Evolutionary conservation across 1,284 basidiomycete species (phyloP), one percentile per base, ranked within the genome.

Genomic region (Puccinia hordei): DNA sequence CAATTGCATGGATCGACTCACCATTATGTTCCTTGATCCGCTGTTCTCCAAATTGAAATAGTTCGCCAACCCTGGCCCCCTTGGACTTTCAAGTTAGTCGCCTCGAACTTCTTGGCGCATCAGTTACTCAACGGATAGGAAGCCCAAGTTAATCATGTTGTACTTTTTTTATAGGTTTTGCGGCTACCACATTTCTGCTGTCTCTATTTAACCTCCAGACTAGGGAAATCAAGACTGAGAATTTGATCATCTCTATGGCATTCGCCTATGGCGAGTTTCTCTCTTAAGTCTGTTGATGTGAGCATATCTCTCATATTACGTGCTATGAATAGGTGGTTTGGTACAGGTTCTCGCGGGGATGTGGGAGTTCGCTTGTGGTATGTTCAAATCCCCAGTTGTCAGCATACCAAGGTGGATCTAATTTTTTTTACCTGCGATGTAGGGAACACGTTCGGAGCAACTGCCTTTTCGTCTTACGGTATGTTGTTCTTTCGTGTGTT

Each of bases 241-340:
- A 95, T 84, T 90, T 92, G 76, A 90, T 95, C 82, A 88, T 95
- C 80, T 93, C 92, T 82, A 92, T 95, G 90, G 92, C 92, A 9
- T 85, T 92, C 82, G 92, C 89, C 85, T 90, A 89, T 79, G 77
- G 77, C 72, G 15, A 49, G 66, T 63, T 72, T 22, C 0, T 0
- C 27, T 78, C 44, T 49, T 24, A 30, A 24, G 63, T n/a, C 41
- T 35, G 41, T n/a, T 27, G 10, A 30, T 61, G 2, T 74, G 13
- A 53, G 51, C 46, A 19, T 33, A 24, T 51, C 10, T 55, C 17
- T 73, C 30, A 41, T 73, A 13, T 41, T 30, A 55, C 35, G 44
- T 24, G 17, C 72, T 12, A 84, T 22, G 10, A 38, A 27, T 84
- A 69, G 95, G 94, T 81, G 95, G 95, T 82, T 89, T 95, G 30